These are phyloP conservation scores for Euphorbia tirucalli DNA, from an alignment of 345 rosid genomes.

Conservation along the genomic window DNA sequence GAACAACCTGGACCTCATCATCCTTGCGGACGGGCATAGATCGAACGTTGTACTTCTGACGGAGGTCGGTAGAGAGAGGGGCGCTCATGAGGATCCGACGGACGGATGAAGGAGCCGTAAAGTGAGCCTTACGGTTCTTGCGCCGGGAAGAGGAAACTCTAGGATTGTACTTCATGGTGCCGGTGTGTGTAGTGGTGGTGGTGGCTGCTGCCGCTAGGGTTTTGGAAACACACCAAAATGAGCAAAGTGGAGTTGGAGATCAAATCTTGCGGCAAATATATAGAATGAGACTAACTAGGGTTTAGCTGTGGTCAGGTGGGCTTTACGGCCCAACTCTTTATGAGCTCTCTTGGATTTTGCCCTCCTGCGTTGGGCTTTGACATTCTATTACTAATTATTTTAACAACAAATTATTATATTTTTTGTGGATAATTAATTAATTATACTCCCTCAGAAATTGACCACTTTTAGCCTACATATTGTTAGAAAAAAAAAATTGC, in stretches of 20 bases:
- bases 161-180: constrained; percentile 70
- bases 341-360: not conserved
- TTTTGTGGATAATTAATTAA: too few relatives aligned
- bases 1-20: constrained; percentile 79
- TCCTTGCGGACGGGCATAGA: constrained; percentile 82
- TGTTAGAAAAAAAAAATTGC: too few relatives aligned
- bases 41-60: constrained; percentile 74
- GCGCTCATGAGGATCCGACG: constrained; percentile 78
- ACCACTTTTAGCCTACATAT: too few relatives aligned
- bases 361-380: too few relatives aligned
- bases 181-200: not conserved
- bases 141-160: constrained; percentile 72
- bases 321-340: not conserved
- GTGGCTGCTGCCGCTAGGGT: constrained; percentile 9
- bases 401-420: too few relatives aligned
- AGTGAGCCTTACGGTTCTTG: constrained; percentile 79
- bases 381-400: too few relatives aligned
- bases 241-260: not conserved
- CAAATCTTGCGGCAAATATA: not conserved
- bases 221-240: not conserved
- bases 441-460: too few relatives aligned
- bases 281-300: not conserved
- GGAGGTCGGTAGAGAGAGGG: constrained; percentile 60
- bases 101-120: constrained; percentile 65
- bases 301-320: not conserved